Evolutionary conservation across 495 filamentous ascomycete species (phyloP), one percentile per base, ranked within the genome.

Genomic region (Aspergillus indologenus): DNA sequence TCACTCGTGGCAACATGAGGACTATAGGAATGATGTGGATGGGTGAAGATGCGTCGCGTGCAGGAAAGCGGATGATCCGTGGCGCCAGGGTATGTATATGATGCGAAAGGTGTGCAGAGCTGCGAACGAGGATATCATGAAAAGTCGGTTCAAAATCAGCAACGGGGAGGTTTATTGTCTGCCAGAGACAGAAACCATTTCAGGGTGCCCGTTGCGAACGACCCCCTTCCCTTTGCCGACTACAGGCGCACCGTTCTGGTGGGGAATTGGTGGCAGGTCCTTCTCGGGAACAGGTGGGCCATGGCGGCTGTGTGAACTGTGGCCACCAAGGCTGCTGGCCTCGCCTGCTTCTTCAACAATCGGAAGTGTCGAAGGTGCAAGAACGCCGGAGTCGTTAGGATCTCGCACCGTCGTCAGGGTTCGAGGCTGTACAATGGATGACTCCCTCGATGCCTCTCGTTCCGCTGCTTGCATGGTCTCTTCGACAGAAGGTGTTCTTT

Each of bases 271-370:
- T 12, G 84, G 83, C 9, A 86, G 59, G 7, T 78, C 80, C 66
- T 86, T 85, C 31, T 85, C 81, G 45, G 61, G 48, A 20, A 57
- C 60, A 15, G 70, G 63, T 34, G 59, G 68, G 14, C 71, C 69
- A 31, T 70, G 62, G 57, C 68, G 69, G 58, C 73, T 76, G 56
- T 72, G 69, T 60, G 69, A 69, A 56, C 73, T 76, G 18, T 73
- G 71, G 47, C 84, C 83, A 3, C 87, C 85, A 19, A 86, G 84
- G 56, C 89, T 92, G 4, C 81, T 83, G 18, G 84, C 88, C 71
- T 97, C 94, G 14, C 86, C 89, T 23, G 87, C 88, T 76, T 98
- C 94, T 56, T 96, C 91, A 8, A 98, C 90, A 50, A 97, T 87
- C 1, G 94, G 94, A n/a, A 98, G 73, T 22, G 90, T 87, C n/a